A percentile compares a stretch with the other conserved stretches of the same genome.
Evolutionary conservation across 345 rosid species (phyloP).

Genomic region (Raphanus sativus): DNA sequence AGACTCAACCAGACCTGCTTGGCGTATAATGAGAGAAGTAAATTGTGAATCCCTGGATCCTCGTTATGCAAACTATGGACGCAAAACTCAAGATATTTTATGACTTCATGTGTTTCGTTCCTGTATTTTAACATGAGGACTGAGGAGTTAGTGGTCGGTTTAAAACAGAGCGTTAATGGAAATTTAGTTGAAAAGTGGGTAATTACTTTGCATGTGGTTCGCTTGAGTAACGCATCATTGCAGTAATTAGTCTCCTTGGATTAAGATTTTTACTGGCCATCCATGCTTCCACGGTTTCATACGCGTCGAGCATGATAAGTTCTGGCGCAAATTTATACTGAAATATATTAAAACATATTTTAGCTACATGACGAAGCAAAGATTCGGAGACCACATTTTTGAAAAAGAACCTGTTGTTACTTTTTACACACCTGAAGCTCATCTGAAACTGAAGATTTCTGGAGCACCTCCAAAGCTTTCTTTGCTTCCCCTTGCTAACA

Average conservation of each 20-base stretch:
- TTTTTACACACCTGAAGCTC: constrained; percentile 77
- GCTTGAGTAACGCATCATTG: constrained; percentile 99
- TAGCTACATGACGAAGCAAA: constrained; percentile 23
- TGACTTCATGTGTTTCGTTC: constrained; percentile 98
- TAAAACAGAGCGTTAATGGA: constrained; percentile 8
- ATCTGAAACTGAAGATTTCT: constrained; percentile 75
- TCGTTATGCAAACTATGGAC: constrained; percentile 86
- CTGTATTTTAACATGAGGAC: constrained; percentile 47
- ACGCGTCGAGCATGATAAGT: constrained; percentile 91
- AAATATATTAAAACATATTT: constrained; percentile 21
- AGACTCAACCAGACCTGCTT: constrained; percentile 69
- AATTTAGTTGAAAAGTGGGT: constrained; percentile 1
- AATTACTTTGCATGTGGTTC: constrained; percentile 99
- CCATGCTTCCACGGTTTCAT: constrained; percentile 99
- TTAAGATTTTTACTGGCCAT: constrained; percentile 83
- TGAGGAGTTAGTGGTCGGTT: constrained; percentile 1
- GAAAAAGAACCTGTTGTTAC: constrained; percentile 5
- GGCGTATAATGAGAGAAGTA: constrained; percentile 93
- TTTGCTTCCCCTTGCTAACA: constrained; percentile 94
- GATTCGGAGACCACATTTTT: constrained; percentile 20
- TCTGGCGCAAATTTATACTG: constrained; percentile 98
- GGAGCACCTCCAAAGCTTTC: constrained; percentile 90
- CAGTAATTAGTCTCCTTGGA: constrained; percentile 92
- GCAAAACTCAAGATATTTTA: constrained; percentile 90
- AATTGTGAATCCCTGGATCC: constrained; percentile 97